Evolutionary conservation across 306 rosid genomes (phyloP), one percentile per base, ranked within the genome.

Genomic region (Arachis hypogaea): DNA sequence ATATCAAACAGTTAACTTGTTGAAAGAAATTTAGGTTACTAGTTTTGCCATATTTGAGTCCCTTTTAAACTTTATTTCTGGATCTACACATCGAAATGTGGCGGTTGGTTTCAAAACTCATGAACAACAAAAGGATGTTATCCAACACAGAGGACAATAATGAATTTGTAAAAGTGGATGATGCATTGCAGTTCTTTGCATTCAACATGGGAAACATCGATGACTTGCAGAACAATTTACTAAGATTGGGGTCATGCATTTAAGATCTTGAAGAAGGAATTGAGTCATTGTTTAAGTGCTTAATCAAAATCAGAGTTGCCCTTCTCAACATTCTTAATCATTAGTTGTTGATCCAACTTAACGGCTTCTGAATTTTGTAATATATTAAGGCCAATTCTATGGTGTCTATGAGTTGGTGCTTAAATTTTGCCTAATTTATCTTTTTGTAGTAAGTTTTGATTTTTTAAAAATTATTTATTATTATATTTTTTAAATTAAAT

Each of bases 261-360:
- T 80, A 77, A 46, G 81, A 84, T 1, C 75, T 80, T 69, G 82
- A 80, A 72, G 84, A 80, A 73, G 82, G 77, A 69, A 78, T 77
- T 10, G 81, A 81, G 40, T 78, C 63, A 28, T 61, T 81, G 57
- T 78, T 81, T 68, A 69, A 81, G 70, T 54, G 74, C 75, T 78
- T 81, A 59, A 80, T 84, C 43, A 84, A 69, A 77, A 80, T 61
- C 16, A 69, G 87, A 80, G 85, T 80, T 77, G 41, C 82, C 6
- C 73, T 73, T 60, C 84, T 80, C 47, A 80, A 83, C 60, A 72
- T 77, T 54, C 82, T 80, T 6, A 80, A 77, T 70, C 73, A 74
- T 73, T 84, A 74, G 78, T 49, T 60, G 59, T 51, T 30, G 38
- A 33, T 33, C 38, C 8, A 22, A 49, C 11, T 4, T 1, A 57